A percentile compares a stretch with the other conserved stretches of the same genome.
These are phyloP conservation scores for Asterella californica DNA, from an alignment of 225 moss, liverwort and hornwort genomes.

Conservation along the genomic window DNA sequence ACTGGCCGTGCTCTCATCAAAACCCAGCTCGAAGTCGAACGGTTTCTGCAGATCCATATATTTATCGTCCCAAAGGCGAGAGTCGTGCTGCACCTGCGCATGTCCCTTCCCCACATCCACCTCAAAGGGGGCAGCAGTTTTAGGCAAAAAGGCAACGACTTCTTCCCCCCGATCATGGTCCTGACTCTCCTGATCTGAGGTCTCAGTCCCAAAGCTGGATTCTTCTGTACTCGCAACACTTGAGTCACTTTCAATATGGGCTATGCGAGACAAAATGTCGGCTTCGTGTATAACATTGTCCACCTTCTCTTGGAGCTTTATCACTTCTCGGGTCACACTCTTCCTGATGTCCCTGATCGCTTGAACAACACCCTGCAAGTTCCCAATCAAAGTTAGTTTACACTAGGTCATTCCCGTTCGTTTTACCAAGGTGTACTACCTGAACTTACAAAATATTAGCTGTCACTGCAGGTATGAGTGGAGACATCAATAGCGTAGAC, in stretches of 20 bases:
- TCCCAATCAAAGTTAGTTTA: background rate
- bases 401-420: background rate
- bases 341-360: conserved; percentile 37
- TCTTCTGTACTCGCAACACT: conserved; percentile 4
- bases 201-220: background rate
- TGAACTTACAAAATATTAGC: too few species aligned
- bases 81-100: background rate
- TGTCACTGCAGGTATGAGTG: too few species aligned
- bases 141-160: background rate
- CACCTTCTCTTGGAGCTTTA: conserved; percentile 32
- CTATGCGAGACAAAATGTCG: conserved; percentile 2
- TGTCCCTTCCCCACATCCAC: background rate
- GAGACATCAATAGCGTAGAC: too few species aligned
- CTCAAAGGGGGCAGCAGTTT: background rate
- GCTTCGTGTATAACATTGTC: conserved; percentile 24
- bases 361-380: conserved; percentile 33
- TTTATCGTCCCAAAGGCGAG: conserved; percentile 9
- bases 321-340: conserved; percentile 37
- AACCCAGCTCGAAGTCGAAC: background rate
- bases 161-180: background rate
- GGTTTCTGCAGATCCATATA: conserved; percentile 1
- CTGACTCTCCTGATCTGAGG: conserved; percentile 6
- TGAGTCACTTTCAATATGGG: background rate
- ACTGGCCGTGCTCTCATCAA: conserved; percentile 1
- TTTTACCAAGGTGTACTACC: too few species aligned